Evolutionary conservation across 2,329 filamentous ascomycete species (phyloP).

Genomic region (Epichloe uncinata): DNA sequence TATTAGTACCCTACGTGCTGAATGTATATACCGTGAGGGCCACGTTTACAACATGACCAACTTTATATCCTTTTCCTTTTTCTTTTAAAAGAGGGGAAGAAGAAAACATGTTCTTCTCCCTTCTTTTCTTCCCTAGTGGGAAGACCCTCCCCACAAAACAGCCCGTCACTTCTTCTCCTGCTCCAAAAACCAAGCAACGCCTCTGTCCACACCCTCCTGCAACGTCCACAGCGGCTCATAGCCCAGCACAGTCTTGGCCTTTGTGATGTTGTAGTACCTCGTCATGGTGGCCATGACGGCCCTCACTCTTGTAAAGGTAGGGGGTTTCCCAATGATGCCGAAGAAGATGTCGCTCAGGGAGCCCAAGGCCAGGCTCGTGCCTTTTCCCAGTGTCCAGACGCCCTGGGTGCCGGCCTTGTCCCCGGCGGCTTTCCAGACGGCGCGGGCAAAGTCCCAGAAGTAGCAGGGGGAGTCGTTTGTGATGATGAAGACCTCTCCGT

Average conservation of each 20-base stretch:
- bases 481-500: conserved; percentile 81
- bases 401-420: conserved; percentile 35
- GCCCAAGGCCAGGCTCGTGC: conserved; percentile 38
- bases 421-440: conserved; percentile 57
- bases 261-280: conserved; percentile 63
- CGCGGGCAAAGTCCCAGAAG: conserved; percentile 79
- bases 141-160: too few relatives aligned
- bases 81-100: not conserved
- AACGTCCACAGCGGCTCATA: conserved; percentile 56
- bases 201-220: conserved; percentile 46
- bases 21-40: too few relatives aligned
- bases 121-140: too few relatives aligned
- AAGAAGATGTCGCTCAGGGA: conserved; percentile 39
- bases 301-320: conserved; percentile 45
- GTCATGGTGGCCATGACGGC: conserved; percentile 61
- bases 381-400: conserved; percentile 41
- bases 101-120: not conserved
- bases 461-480: conserved; percentile 82
- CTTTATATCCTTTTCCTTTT: too few relatives aligned
- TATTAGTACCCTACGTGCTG: too few relatives aligned
- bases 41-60: too few relatives aligned
- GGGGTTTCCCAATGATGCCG: conserved; percentile 35
- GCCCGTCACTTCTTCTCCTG: conserved; percentile 26
- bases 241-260: conserved; percentile 57
- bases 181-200: conserved; percentile 41